Evolutionary conservation across 495 filamentous ascomycete genomes (phyloP), one percentile per base, ranked within the genome.

Genomic region (Aspergillus sclerotiicarbonarius): DNA sequence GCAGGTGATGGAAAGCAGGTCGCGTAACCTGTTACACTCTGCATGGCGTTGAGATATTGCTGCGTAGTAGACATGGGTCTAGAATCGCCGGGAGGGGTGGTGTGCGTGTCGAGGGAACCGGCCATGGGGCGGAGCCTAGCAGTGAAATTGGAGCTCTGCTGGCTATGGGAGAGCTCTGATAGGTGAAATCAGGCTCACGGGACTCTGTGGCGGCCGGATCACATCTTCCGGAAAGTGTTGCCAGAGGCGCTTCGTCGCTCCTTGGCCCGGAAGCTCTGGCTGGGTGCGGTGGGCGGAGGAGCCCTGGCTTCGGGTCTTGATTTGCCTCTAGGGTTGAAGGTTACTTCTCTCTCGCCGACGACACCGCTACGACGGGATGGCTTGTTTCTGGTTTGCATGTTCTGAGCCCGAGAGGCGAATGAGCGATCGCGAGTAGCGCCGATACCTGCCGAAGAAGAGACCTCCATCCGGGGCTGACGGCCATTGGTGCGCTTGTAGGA

Each of bases 291-390:
- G 12, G 57, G 64, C 16, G 67, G 72, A 39, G 69, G 70, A 13
- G 65, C 61, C 56, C 69, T 32, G 47, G n/a, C 16, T 46, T 63
- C 62, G 55, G 61, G 52, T 66, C 81, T 86, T 53, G 73, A 82
- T 60, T 81, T 86, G 41, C 74, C 79, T 39, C 80, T 76, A 18
- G 90, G 90, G 54, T 85, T 84, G 76, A 97, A 98, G 18, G 90
- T 90, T 50, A 98, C 76, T 69, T 94, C 84, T 64, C 87, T 81
- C 71, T 97, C 95, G 9, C 95, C 94, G 21, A 90, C 84, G 2
- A 88, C 82, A 18, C 84, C 83, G 41, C 78, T 76, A 4, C 70
- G 72, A 21, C 77, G 76, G 2, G 60, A 46, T 54, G 80, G 82
- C 30, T 67, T 72, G 33, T 76, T 64, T 47, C 80, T 82, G 0